Conservation (phyloP, 768 basidiomycete genomes). For the Cantharellus cinnabarinus region DNA sequence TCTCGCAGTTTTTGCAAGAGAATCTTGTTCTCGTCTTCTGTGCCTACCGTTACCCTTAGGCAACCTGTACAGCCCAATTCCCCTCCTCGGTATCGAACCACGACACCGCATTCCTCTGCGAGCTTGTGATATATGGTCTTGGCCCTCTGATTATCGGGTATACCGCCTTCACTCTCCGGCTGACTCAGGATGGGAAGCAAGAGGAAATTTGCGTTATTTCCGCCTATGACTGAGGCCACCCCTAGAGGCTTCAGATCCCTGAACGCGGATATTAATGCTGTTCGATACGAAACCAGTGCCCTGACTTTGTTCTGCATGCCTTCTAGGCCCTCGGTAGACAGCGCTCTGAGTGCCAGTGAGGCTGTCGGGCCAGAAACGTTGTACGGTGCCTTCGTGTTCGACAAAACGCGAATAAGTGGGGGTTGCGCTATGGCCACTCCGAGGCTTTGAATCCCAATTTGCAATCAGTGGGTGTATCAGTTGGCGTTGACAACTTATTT, state of each 20-base stretch:
- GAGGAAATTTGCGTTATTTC: slow-evolving; percentile 79
- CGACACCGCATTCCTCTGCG: slow-evolving; percentile 71
- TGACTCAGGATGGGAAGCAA: slow-evolving; percentile 51
- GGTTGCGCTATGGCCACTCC: slow-evolving; percentile 83
- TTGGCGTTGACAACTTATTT: neutral
- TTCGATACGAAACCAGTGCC: slow-evolving; percentile 39
- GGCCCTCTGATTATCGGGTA: slow-evolving; percentile 18
- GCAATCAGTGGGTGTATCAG: no score
- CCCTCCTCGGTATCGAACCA: slow-evolving; percentile 73
- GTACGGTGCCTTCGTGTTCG: slow-evolving; percentile 95
- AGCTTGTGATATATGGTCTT: slow-evolving; percentile 49
- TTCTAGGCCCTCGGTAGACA: slow-evolving; percentile 40
- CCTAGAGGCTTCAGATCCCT: slow-evolving; percentile 23
- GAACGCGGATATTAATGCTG: slow-evolving; percentile 31
- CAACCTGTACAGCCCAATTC: slow-evolving; percentile 78
- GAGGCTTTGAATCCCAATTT: slow-evolving; percentile 27
- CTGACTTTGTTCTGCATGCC: slow-evolving; percentile 45
- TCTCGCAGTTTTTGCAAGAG: slow-evolving; percentile 34
- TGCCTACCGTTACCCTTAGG: slow-evolving; percentile 78
- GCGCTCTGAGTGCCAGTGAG: slow-evolving; percentile 54
- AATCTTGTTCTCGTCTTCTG: slow-evolving; percentile 49
- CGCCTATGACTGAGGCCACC: slow-evolving; percentile 52
- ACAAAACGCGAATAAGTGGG: slow-evolving; percentile 71
- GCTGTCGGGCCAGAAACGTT: slow-evolving; percentile 88
- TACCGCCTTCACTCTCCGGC: slow-evolving; percentile 21